Evolutionary conservation across 2,329 filamentous ascomycete species (phyloP).

Genomic region (Pseudogymnoascus sp.): DNA sequence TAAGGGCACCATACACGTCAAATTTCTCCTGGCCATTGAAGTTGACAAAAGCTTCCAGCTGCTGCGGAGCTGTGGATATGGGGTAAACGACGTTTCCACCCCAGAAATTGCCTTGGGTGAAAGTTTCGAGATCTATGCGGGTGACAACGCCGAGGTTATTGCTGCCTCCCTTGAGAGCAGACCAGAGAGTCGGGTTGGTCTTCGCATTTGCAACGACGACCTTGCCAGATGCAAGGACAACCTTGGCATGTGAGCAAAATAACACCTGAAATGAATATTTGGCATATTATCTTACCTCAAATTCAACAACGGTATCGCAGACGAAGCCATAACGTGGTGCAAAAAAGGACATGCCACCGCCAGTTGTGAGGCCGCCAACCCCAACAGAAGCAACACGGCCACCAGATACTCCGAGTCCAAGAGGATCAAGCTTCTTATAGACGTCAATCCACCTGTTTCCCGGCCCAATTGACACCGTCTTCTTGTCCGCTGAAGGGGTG

Average conservation of each 20-base stretch:
- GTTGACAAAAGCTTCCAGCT: conserved; percentile 6
- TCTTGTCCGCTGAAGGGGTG: conserved; percentile 22
- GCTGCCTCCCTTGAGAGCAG: conserved; percentile 47
- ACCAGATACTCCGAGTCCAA: conserved; percentile 30
- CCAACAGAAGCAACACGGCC: conserved; percentile 33
- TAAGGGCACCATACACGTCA: conserved; percentile 12
- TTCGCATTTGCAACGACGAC: conserved; percentile 15
- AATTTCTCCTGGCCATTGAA: background rate
- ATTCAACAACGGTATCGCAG: conserved; percentile 2
- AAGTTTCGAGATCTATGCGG: conserved; percentile 33
- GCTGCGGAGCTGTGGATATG: conserved; percentile 7
- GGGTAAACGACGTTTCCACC: conserved; percentile 11
- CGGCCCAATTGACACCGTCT: conserved; percentile 28
- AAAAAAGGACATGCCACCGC: conserved; percentile 22
- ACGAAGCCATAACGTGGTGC: conserved; percentile 13
- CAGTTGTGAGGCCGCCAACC: conserved; percentile 33
- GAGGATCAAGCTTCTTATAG: conserved; percentile 29
- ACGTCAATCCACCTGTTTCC: conserved; percentile 34
- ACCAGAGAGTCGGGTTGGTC: conserved; percentile 38
- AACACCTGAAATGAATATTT: background rate
- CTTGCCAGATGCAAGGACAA: conserved; percentile 7
- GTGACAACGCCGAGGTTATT: conserved; percentile 49
- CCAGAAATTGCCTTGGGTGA: conserved; percentile 11
- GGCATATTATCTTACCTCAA: background rate
- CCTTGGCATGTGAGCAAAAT: conserved; percentile 14